These are phyloP conservation scores for Lentinus tigrinus DNA, from an alignment of 768 basidiomycete genomes.

Conservation along the genomic window DNA sequence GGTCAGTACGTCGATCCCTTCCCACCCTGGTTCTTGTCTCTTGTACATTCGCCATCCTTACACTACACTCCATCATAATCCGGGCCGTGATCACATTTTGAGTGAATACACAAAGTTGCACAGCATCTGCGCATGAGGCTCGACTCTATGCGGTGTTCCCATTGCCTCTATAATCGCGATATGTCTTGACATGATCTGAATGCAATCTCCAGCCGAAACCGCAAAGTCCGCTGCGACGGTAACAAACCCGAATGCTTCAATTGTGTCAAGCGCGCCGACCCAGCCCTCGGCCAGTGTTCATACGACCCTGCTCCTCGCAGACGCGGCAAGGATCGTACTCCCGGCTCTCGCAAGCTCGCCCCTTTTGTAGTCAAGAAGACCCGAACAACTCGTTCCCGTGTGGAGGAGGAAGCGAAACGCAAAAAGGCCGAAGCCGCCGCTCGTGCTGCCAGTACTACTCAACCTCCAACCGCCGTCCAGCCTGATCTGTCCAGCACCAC, in stretches of 20 bases:
- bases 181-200: too few species aligned
- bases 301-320: constrained; percentile 76
- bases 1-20: constrained; percentile 41
- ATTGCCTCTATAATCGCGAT: too few species aligned
- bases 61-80: too few species aligned
- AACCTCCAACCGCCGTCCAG: neutral
- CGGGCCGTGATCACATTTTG: too few species aligned
- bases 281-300: constrained; percentile 42
- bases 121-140: too few species aligned
- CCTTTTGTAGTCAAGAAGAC: constrained; percentile 28
- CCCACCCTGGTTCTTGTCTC: neutral
- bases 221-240: constrained; percentile 83
- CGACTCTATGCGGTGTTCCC: too few species aligned
- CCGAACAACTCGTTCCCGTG: constrained; percentile 25
- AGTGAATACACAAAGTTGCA: too few species aligned
- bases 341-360: constrained; percentile 65
- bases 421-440: constrained; percentile 5
- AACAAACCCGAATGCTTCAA: constrained; percentile 75
- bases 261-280: constrained; percentile 48
- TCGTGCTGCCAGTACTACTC: neutral
- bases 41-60: too few species aligned
- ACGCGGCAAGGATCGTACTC: constrained; percentile 75
- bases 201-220: constrained; percentile 53
- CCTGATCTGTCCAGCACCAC: neutral
- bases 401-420: constrained; percentile 9